Evolutionary conservation across 1,284 basidiomycete species (phyloP).

Genomic region (Kwoniella shivajii): DNA sequence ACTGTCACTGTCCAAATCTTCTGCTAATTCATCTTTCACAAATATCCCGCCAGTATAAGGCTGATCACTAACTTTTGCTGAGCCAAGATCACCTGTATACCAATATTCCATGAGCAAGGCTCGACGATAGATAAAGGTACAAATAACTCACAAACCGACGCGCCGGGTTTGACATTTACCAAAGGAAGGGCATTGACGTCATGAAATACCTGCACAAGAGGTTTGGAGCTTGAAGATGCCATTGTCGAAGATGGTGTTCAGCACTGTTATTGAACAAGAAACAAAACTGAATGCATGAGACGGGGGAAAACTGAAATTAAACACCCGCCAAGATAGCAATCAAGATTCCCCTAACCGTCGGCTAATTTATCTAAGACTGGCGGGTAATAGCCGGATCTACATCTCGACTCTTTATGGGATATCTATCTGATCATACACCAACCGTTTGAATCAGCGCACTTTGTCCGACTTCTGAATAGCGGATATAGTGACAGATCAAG

Average conservation of each 20-base stretch:
- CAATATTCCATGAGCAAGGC: neutral
- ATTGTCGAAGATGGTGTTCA: neutral
- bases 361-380: neutral
- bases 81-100: conserved; percentile 2
- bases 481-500: too few species aligned
- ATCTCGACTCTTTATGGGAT: too few species aligned
- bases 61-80: conserved; percentile 2
- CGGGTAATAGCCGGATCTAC: neutral
- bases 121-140: neutral
- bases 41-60: conserved; percentile 6
- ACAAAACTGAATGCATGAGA: too few species aligned
- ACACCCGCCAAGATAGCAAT: too few species aligned
- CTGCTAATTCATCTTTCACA: conserved; percentile 4
- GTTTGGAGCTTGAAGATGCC: neutral
- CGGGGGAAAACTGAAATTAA: too few species aligned
- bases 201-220: conserved; percentile 1
- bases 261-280: neutral
- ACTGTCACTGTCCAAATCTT: conserved; percentile 4
- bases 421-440: too few species aligned
- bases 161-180: conserved; percentile 1
- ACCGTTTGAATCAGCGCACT: too few species aligned
- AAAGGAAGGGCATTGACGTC: neutral
- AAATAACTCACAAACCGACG: conserved; percentile 4
- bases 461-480: too few species aligned
- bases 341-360: too few species aligned